These are phyloP conservation scores for Linum trigynum DNA, from an alignment of 345 rosid genomes.

Conservation along the genomic window DNA sequence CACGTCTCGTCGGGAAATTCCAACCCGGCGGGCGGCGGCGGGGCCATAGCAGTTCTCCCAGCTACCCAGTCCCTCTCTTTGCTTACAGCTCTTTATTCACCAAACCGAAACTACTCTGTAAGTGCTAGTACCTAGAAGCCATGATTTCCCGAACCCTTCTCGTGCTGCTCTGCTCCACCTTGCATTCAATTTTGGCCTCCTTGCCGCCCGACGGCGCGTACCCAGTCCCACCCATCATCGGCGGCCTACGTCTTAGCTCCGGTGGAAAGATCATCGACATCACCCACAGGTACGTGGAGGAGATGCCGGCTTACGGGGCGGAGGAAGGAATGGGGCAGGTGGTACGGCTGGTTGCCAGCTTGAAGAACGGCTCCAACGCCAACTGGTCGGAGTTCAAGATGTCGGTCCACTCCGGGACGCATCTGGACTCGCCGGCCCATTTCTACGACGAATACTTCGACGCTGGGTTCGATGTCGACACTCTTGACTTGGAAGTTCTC, in stretches of 20 bases:
- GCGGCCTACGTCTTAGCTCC: neutral
- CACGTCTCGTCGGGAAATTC: too few relatives aligned
- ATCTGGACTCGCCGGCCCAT: conserved; percentile 48
- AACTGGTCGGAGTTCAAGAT: conserved; percentile 33
- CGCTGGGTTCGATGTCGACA: conserved; percentile 37
- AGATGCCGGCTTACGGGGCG: conserved; percentile 29
- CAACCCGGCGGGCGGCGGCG: too few relatives aligned
- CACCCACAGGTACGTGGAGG: conserved; percentile 25
- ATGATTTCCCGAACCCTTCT: too few relatives aligned
- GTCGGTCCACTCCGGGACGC: conserved; percentile 41
- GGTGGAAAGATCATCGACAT: conserved; percentile 36
- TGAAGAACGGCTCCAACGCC: conserved; percentile 34
- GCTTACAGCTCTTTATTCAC: too few relatives aligned
- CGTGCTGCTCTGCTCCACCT: too few relatives aligned
- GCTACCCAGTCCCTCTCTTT: too few relatives aligned
- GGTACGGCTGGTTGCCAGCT: conserved; percentile 27
- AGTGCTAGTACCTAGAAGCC: too few relatives aligned
- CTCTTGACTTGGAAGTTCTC: conserved; percentile 31
- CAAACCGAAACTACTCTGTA: too few relatives aligned
- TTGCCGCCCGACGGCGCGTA: too few relatives aligned
- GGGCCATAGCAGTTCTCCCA: too few relatives aligned
- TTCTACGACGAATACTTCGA: conserved; percentile 34
- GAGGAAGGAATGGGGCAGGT: conserved; percentile 33
- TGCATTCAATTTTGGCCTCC: too few relatives aligned
- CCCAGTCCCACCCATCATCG: neutral